Conservation (phyloP, 805 yeast species). For the Myxozyma vanderwaltii region DNA sequence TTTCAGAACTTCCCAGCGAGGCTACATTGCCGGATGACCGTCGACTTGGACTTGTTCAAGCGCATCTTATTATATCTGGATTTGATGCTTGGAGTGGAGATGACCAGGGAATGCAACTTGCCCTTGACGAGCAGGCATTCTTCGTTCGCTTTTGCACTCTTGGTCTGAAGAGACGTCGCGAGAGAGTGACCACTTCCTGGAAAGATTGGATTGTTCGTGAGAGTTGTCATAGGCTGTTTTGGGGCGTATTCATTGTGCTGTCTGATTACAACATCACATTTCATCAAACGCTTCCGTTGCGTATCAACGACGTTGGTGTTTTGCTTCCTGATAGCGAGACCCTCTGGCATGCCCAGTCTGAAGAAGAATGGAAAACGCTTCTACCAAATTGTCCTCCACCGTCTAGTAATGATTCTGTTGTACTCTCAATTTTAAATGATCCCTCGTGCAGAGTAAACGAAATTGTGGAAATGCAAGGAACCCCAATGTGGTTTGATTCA, state of each 20-base stretch:
- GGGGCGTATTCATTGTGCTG: constrained; percentile 17
- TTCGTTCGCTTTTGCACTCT: constrained; percentile 13
- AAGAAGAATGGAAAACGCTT: constrained; percentile 21
- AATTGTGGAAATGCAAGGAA: background rate
- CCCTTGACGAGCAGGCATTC: constrained; percentile 23
- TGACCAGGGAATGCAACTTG: constrained; percentile 14
- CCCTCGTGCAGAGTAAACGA: constrained; percentile 12
- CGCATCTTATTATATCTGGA: constrained; percentile 12
- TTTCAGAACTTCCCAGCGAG: constrained; percentile 11
- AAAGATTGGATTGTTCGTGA: constrained; percentile 19
- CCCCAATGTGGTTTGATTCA: background rate
- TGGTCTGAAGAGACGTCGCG: constrained; percentile 10
- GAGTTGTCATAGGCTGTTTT: constrained; percentile 16
- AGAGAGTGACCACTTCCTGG: constrained; percentile 12
- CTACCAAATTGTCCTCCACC: constrained; percentile 10
- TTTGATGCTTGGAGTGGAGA: constrained; percentile 26
- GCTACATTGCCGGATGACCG: constrained; percentile 20
- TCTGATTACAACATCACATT: constrained; percentile 20
- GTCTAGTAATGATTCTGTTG: constrained; percentile 4
- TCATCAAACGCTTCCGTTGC: constrained; percentile 15
- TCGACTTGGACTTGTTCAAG: constrained; percentile 12
- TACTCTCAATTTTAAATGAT: constrained; percentile 5
- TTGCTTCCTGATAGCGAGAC: constrained; percentile 36
- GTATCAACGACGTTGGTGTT: constrained; percentile 29
- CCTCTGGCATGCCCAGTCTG: constrained; percentile 33